These are phyloP conservation scores for Alternaria angustiovoidea DNA, from an alignment of 2,329 filamentous ascomycete species.

Conservation along the genomic window DNA sequence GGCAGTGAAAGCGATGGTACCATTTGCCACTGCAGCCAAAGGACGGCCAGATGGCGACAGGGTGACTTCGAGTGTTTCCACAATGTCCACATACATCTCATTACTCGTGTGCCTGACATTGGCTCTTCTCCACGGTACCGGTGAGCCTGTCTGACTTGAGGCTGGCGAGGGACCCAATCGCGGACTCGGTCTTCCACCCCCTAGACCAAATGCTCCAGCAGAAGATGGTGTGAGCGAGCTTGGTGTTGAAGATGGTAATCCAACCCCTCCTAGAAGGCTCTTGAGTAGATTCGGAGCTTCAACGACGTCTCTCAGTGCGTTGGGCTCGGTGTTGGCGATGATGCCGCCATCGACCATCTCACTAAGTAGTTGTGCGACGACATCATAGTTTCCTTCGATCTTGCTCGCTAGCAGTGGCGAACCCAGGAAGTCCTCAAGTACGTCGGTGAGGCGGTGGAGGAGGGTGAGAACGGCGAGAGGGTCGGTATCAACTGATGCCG, in stretches of 20 bases:
- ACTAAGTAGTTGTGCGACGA: slow-evolving; percentile 88
- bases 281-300: slow-evolving; percentile 91
- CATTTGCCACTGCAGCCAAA: slow-evolving; percentile 85
- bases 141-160: slow-evolving; percentile 49
- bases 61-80: slow-evolving; percentile 87
- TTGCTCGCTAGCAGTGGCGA: slow-evolving; percentile 84
- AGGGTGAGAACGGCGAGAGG: slow-evolving; percentile 93
- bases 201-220: slow-evolving; percentile 8
- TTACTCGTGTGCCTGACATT: slow-evolving; percentile 97
- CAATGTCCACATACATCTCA: slow-evolving; percentile 94
- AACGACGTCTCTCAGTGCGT: slow-evolving; percentile 88
- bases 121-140: slow-evolving; percentile 86
- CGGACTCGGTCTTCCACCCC: slow-evolving; percentile 32
- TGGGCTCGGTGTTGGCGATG: slow-evolving; percentile 90
- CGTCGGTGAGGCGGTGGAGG: slow-evolving; percentile 89
- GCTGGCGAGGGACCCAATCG: slow-evolving; percentile 32
- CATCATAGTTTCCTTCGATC: slow-evolving; percentile 90
- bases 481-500: slow-evolving; percentile 85
- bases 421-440: slow-evolving; percentile 92
- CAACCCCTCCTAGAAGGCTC: slow-evolving; percentile 87
- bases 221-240: slow-evolving; percentile 38
- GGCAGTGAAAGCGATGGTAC: slow-evolving; percentile 91
- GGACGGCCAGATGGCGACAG: slow-evolving; percentile 89
- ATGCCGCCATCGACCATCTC: slow-evolving; percentile 96
- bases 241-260: slow-evolving; percentile 67